Base-by-base conservation (phyloP, 176 grass and related monocot species). In the Oryza longistaminata region DNA sequence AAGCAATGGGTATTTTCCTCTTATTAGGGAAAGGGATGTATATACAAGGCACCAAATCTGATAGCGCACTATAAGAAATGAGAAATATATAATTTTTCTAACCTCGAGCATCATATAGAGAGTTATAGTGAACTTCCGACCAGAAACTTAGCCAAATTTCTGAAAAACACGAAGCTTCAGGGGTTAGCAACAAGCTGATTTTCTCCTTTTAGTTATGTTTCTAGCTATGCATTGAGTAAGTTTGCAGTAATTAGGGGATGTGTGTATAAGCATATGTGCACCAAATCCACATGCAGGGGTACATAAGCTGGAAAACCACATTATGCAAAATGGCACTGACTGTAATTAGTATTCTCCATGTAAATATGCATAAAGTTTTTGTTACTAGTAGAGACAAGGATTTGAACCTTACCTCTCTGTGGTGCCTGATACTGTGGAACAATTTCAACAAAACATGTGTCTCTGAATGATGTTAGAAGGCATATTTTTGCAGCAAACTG, bases 111-210 rank as follows among this genome's bases (percentile, higher is more conserved):
- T 99, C 93, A 62, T 99, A 94, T 17, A 99, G 39, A 26, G 96
- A 99, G 82, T 99, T 99, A 61, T 99, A 99, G 90, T 99, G 96
- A 89, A 96, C 88, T 93, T 96, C 93, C 0, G 91, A 99, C 96
- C 96, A 99, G 85, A 99, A 99, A 87, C 96, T 99, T 70, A 99
- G 72, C 96, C 96, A 99, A 72, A 96, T 77, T 84, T 94, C 96
- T 99, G 88, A 39, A 89, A 82, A 89, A 52, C 11, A 82, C 8
- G 16, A 1, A 79, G 67, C 1, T 6, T 66, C 22, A 26, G 22
- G 49, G 39, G 49, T 90, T 53, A 89, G 72, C 44, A 86, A 34
- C 55, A 5, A 68, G 58, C 14, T 74, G 78, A 3, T 49, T 74
- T 85, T 74, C 6, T 80, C 68, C 31, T 15, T 25, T 62, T 69